phyloP scores from a whole-genome alignment of 116 monocot species.

The Thalassia testudinum region DNA sequence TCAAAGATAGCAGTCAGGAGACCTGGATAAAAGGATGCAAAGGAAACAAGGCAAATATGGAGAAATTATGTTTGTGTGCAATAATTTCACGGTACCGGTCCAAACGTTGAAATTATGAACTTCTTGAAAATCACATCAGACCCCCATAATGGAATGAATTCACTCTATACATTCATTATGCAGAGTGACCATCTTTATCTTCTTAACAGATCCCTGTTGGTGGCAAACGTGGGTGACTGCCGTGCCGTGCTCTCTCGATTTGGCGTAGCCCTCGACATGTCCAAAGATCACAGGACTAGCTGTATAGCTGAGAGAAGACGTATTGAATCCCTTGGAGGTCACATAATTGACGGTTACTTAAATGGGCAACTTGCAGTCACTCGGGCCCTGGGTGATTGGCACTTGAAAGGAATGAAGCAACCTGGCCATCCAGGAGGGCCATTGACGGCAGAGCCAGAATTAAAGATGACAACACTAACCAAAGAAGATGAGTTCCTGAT shows the following conservation, averaged over 20 bases:
- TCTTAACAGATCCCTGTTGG: conserved; percentile 19
- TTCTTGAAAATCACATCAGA: not conserved
- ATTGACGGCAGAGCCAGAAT: conserved; percentile 36
- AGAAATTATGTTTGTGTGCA: not conserved
- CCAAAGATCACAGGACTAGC: conserved; percentile 30
- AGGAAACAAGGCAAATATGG: too few species aligned
- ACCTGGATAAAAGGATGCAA: too few species aligned
- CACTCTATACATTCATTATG: not conserved
- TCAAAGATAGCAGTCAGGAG: too few species aligned
- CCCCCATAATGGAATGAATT: not conserved
- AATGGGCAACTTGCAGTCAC: conserved; percentile 36
- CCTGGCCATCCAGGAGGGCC: conserved; percentile 12
- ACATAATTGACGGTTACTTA: conserved; percentile 29
- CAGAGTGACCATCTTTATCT: too few species aligned
- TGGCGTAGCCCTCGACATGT: conserved; percentile 29
- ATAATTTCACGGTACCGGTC: not conserved
- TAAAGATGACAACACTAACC: conserved; percentile 9
- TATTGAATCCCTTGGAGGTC: conserved; percentile 26
- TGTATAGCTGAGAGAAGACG: conserved; percentile 13
- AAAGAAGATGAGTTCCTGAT: conserved; percentile 49
- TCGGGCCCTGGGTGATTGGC: conserved; percentile 40
- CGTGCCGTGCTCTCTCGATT: conserved; percentile 26
- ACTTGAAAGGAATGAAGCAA: conserved; percentile 17
- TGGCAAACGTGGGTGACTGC: conserved; percentile 45
- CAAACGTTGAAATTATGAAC: not conserved